A percentile compares a stretch with the other conserved stretches of the same genome.
Conservation (phyloP, 371 early-diverging fungal species). For the Lichtheimia corymbifera region DNA sequence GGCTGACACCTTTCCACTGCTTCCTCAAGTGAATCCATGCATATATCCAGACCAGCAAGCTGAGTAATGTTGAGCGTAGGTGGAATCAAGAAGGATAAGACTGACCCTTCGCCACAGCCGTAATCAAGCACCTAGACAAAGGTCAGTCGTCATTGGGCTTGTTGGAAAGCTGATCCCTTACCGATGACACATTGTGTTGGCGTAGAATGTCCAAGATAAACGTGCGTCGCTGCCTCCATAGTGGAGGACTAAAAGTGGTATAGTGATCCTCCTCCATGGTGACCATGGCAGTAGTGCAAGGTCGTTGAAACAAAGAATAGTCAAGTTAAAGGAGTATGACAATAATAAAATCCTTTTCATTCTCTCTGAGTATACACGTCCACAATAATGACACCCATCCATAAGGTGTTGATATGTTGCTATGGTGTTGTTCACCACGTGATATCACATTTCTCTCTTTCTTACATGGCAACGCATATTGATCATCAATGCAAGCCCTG, state of each 20-base stretch:
- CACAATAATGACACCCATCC: too few relatives aligned
- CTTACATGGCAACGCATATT: too few relatives aligned
- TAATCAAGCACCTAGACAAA: constrained; percentile 63
- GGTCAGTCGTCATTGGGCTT: not conserved
- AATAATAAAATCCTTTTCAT: too few relatives aligned
- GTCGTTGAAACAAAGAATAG: too few relatives aligned
- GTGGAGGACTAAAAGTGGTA: constrained; percentile 51
- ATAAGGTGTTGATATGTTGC: too few relatives aligned
- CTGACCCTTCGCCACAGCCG: constrained; percentile 77
- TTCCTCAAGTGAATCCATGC: constrained; percentile 31
- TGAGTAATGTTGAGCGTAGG: constrained; percentile 39
- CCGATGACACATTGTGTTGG: constrained; percentile 39
- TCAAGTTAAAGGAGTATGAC: too few relatives aligned
- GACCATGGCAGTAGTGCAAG: too few relatives aligned
- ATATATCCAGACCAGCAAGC: constrained; percentile 66
- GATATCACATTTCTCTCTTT: too few relatives aligned
- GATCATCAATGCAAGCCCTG: too few relatives aligned
- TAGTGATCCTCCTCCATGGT: constrained; percentile 22
- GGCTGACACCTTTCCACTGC: constrained; percentile 58
- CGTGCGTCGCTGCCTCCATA: constrained; percentile 69
- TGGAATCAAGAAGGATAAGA: constrained; percentile 59
- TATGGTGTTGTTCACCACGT: too few relatives aligned
- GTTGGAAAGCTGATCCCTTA: constrained; percentile 15
- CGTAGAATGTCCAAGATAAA: constrained; percentile 47
- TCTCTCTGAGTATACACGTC: too few relatives aligned